These are phyloP conservation scores for Macadamia tetraphylla DNA, from an alignment of 164 flowering plant genomes.

Conservation along the genomic window DNA sequence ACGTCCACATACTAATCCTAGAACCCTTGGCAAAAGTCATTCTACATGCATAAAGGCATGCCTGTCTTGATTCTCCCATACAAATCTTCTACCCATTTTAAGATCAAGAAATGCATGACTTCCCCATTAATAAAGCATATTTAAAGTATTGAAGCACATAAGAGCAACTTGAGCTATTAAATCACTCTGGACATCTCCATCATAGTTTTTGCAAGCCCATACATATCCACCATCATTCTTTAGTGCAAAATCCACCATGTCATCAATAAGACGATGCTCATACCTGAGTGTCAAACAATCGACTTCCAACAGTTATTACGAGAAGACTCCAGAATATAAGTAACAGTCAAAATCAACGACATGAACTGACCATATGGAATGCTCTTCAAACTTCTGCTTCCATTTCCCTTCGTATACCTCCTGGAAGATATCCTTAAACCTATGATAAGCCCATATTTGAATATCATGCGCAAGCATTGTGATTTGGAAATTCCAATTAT, in stretches of 20 bases:
- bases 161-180: constrained; percentile 80
- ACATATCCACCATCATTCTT: constrained; percentile 98
- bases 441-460: constrained; percentile 12
- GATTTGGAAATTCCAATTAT: no score
- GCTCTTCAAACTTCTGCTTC: constrained; percentile 75
- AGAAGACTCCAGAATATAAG: no score
- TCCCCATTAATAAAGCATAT: no score
- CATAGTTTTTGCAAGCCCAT: constrained; percentile 98
- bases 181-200: constrained; percentile 99
- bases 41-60: no score
- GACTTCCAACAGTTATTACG: no score
- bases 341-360: no score
- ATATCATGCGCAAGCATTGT: no score
- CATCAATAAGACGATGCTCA: constrained; percentile 95
- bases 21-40: no score
- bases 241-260: constrained; percentile 96
- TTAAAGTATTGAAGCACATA: no score
- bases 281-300: constrained; percentile 43
- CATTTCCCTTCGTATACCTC: constrained; percentile 71
- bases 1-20: constrained; percentile 11
- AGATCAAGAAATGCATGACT: no score
- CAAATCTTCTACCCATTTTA: no score
- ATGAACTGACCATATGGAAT: constrained; percentile 59
- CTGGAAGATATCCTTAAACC: constrained; percentile 84
- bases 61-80: no score